Conservation (phyloP, 805 yeast species). For the Ogataea methanolica region DNA sequence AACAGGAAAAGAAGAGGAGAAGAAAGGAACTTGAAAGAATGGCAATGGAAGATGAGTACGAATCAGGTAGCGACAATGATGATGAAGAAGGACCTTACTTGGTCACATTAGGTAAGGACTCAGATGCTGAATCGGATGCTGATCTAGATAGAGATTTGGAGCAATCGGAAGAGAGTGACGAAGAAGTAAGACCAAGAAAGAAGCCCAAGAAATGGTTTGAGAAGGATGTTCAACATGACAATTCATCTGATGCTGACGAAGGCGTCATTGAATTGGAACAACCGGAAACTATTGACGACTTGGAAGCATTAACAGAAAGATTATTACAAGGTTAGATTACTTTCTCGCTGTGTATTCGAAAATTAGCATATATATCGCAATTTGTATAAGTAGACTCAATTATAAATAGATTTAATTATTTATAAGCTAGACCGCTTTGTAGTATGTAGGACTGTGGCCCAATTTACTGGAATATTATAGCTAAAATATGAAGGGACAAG, state of each 20-base stretch:
- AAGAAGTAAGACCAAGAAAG: slow-evolving; percentile 25
- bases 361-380: background rate
- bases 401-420: too few species aligned
- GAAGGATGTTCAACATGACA: slow-evolving; percentile 21
- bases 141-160: slow-evolving; percentile 47
- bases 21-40: slow-evolving; percentile 74
- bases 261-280: slow-evolving; percentile 70
- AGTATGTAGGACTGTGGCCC: too few species aligned
- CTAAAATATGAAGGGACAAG: too few species aligned
- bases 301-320: slow-evolving; percentile 77
- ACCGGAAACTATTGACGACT: slow-evolving; percentile 88
- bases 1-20: slow-evolving; percentile 82
- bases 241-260: slow-evolving; percentile 17
- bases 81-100: slow-evolving; percentile 28
- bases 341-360: background rate
- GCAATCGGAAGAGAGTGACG: slow-evolving; percentile 32
- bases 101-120: slow-evolving; percentile 22
- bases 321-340: slow-evolving; percentile 29
- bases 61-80: slow-evolving; percentile 24
- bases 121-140: slow-evolving; percentile 15
- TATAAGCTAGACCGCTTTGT: too few species aligned
- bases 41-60: slow-evolving; percentile 37
- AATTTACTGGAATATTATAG: too few species aligned
- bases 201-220: slow-evolving; percentile 49
- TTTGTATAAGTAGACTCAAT: background rate